These are phyloP conservation scores for Barnettozyma salicaria DNA, from an alignment of 805 yeast species.

Conservation along the genomic window DNA sequence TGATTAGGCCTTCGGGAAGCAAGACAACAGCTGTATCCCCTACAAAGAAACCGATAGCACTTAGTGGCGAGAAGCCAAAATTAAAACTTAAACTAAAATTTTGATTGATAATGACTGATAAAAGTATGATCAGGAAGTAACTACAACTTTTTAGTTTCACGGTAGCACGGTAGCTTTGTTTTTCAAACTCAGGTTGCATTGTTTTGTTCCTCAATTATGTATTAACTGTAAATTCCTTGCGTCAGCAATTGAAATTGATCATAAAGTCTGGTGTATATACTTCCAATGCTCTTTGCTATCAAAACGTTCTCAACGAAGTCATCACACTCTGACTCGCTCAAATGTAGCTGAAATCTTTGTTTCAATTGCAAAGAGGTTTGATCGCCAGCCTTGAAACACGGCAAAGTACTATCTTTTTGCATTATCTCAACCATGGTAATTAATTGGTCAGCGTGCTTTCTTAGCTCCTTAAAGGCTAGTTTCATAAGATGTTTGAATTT, in stretches of 20 bases:
- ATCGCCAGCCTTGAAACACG: constrained; percentile 87
- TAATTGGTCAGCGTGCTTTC: constrained; percentile 68
- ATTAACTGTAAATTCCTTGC: constrained; percentile 82
- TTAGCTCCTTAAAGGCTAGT: constrained; percentile 64
- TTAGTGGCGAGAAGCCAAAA: constrained; percentile 7
- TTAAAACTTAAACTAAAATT: constrained; percentile 16
- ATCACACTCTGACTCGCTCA: constrained; percentile 68
- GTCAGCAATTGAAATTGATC: constrained; percentile 94
- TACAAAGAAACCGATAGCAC: not conserved
- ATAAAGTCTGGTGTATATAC: constrained; percentile 84
- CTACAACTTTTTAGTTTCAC: not conserved
- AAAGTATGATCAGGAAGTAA: constrained; percentile 2
- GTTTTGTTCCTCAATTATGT: not conserved
- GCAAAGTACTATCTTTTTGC: constrained; percentile 86
- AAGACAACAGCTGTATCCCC: not conserved
- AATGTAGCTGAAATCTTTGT: constrained; percentile 76
- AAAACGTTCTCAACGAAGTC: constrained; percentile 70
- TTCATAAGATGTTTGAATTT: constrained; percentile 60
- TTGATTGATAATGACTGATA: constrained; percentile 2
- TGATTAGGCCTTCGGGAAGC: not conserved
- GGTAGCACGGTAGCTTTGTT: not conserved
- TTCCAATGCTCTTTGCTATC: constrained; percentile 78
- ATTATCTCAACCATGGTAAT: constrained; percentile 84
- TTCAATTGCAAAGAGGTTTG: constrained; percentile 72
- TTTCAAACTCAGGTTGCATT: constrained; percentile 7